Conservation (phyloP, 2,329 filamentous ascomycete species). For the Clarireedia sp. region DNA sequence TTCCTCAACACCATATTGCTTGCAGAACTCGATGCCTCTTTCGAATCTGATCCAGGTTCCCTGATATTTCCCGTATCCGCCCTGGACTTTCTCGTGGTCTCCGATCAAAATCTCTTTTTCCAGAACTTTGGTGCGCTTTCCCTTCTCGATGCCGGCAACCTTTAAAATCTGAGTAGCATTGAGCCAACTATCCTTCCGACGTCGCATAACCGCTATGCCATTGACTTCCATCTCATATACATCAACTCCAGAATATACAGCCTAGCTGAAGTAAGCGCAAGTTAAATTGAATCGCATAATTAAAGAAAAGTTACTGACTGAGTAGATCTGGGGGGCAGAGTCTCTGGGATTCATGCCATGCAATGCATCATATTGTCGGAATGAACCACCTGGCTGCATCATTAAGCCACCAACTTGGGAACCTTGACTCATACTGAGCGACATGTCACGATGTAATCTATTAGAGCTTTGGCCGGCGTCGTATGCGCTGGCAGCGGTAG, state of each 20-base stretch:
- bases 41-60: slow-evolving; percentile 97
- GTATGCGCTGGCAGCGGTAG: slow-evolving; percentile 18
- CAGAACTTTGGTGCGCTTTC: slow-evolving; percentile 92
- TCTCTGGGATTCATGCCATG: slow-evolving; percentile 22
- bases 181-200: slow-evolving; percentile 88
- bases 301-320: slow-evolving; percentile 37
- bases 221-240: slow-evolving; percentile 99
- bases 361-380: slow-evolving; percentile 24
- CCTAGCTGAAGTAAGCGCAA: slow-evolving; percentile 36
- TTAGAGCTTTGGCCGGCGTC: slow-evolving; percentile 17
- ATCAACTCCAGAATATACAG: slow-evolving; percentile 88
- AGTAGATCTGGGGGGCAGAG: slow-evolving; percentile 49
- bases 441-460: slow-evolving; percentile 24
- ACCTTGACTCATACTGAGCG: slow-evolving; percentile 29
- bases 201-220: slow-evolving; percentile 87
- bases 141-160: slow-evolving; percentile 94
- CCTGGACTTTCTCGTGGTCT: slow-evolving; percentile 97
- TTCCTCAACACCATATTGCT: slow-evolving; percentile 70
- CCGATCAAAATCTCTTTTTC: slow-evolving; percentile 97
- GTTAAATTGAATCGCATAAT: slow-evolving; percentile 10
- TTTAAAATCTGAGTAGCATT: slow-evolving; percentile 99
- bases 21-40: slow-evolving; percentile 84
- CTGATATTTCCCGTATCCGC: slow-evolving; percentile 97
- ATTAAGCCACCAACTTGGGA: slow-evolving; percentile 28
- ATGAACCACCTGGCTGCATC: slow-evolving; percentile 27